Conservation (phyloP, 2,329 filamentous ascomycete species). For the Harringtonia lauricola region DNA sequence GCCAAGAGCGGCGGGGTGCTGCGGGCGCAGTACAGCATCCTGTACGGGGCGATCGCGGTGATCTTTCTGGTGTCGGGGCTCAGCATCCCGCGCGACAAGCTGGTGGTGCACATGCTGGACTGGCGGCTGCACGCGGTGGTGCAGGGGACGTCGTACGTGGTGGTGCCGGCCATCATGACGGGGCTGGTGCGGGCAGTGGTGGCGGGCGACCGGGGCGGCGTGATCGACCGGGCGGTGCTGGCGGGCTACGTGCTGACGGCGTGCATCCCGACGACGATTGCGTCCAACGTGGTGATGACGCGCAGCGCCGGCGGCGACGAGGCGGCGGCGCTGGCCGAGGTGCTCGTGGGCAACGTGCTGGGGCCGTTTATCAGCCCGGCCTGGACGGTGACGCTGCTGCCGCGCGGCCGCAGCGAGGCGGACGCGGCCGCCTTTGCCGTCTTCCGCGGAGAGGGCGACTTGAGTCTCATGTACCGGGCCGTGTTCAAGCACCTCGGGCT, state of each 20-base stretch:
- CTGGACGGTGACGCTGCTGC: conserved; percentile 50
- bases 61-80: conserved; percentile 64
- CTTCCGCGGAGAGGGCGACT: conserved; percentile 23
- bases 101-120: conserved; percentile 2
- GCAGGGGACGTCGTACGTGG: conserved; percentile 54
- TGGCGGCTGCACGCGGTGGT: conserved; percentile 54
- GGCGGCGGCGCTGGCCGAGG: conserved; percentile 50
- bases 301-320: conserved; percentile 32
- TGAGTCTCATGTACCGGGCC: conserved; percentile 50
- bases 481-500: conserved; percentile 60
- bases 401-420: conserved; percentile 27
- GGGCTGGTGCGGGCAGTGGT: conserved; percentile 36
- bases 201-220: conserved; percentile 33
- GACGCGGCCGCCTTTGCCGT: conserved; percentile 44
- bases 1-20: conserved; percentile 35
- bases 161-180: conserved; percentile 45
- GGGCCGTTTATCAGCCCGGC: conserved; percentile 58
- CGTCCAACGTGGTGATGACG: conserved; percentile 66
- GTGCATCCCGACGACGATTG: conserved; percentile 62
- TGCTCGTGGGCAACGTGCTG: conserved; percentile 57
- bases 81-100: conserved; percentile 38
- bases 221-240: conserved; percentile 53
- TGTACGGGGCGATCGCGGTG: conserved; percentile 57
- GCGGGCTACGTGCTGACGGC: conserved; percentile 56
- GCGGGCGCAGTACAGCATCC: conserved; percentile 46